Percentiles rank a stretch among this genome's conserved stretches.
phyloP scores from a whole-genome alignment of 192 early-diverging fungal species.

The Thamnidium elegans region DNA sequence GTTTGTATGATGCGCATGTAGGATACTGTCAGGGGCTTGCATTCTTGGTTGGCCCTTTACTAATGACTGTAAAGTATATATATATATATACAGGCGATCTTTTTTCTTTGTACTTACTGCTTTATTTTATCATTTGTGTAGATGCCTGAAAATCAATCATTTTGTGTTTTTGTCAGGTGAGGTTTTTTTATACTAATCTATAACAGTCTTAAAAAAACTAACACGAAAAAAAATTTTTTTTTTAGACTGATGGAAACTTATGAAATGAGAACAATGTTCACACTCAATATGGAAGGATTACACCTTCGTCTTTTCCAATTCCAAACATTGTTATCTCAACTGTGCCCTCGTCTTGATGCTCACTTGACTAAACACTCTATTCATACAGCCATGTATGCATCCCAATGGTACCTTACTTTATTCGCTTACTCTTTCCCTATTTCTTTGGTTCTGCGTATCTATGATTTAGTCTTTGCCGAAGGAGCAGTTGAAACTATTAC shows the following conservation, averaged over 20 bases:
- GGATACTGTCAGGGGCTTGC: conserved; percentile 98
- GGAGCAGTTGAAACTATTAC: conserved; percentile 89
- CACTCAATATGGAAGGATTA: conserved; percentile 90
- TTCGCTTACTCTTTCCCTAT: conserved; percentile 97
- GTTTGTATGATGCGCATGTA: conserved; percentile 87
- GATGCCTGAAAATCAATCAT: conserved; percentile 93
- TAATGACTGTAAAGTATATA: conserved; percentile 70
- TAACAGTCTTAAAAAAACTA: too few relatives aligned
- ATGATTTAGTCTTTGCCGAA: conserved; percentile 91
- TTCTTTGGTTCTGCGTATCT: conserved; percentile 82
- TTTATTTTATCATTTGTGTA: conserved; percentile 24
- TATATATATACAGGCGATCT: background rate
- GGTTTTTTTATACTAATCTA: background rate
- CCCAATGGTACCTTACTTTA: conserved; percentile 95
- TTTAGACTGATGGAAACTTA: conserved; percentile 85
- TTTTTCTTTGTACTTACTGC: conserved; percentile 1
- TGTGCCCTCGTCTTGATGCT: conserved; percentile 67
- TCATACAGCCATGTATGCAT: conserved; percentile 86
- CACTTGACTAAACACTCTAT: conserved; percentile 78
- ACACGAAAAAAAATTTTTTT: conserved; percentile 20
- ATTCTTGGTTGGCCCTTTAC: conserved; percentile 87
- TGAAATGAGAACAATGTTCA: conserved; percentile 89
- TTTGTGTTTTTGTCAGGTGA: conserved; percentile 82
- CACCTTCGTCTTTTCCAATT: conserved; percentile 90
- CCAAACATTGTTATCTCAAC: conserved; percentile 69